phyloP scores from a whole-genome alignment of 257 asterid genomes.

The Cruciata laevipes region DNA sequence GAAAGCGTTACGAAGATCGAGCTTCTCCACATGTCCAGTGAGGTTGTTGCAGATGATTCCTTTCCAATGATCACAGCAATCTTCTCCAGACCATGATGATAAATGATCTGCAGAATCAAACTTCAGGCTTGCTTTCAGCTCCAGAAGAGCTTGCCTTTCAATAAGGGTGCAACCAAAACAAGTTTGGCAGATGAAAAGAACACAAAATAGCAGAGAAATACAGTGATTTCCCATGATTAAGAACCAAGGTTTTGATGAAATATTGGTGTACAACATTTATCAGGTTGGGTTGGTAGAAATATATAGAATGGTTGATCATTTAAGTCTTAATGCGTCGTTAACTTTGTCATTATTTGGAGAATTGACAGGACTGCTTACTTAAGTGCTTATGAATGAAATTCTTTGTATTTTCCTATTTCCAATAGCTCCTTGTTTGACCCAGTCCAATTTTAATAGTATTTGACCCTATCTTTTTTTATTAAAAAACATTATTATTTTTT shows the following conservation, averaged over 20 bases:
- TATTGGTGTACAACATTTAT: background rate
- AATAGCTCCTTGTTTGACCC: no score
- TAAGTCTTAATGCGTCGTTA: no score
- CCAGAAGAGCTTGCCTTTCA: background rate
- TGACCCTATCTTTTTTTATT: no score
- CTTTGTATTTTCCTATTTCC: no score
- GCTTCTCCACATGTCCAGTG: slow-evolving; percentile 5
- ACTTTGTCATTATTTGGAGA: no score
- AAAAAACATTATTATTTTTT: no score
- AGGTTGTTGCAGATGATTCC: slow-evolving; percentile 1
- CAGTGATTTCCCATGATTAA: background rate
- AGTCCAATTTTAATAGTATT: no score
- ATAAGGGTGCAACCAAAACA: background rate
- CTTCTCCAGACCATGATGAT: slow-evolving; percentile 17
- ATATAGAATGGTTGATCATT: background rate
- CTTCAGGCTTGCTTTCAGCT: background rate
- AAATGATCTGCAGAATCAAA: slow-evolving; percentile 13
- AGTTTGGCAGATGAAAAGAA: background rate
- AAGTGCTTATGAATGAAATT: no score
- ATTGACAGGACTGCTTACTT: no score
- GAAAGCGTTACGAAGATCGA: background rate
- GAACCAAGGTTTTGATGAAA: background rate
- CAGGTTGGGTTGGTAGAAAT: background rate
- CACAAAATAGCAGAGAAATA: background rate
- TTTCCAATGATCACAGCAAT: slow-evolving; percentile 3